Conservation (phyloP, 2,329 filamentous ascomycete species). For the Chaetomiaceae sp. region DNA sequence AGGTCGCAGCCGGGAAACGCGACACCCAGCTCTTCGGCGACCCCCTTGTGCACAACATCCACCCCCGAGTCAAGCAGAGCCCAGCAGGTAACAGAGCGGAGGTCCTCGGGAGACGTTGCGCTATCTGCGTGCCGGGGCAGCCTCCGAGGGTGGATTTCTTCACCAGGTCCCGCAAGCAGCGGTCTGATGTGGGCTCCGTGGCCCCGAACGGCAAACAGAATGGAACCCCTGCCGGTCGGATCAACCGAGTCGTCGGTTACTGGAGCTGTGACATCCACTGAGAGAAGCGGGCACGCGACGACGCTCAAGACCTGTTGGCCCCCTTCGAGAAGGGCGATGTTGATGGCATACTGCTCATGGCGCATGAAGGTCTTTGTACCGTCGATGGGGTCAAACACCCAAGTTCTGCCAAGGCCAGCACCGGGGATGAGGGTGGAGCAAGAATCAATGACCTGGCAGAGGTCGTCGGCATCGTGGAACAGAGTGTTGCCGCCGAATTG, state of each 20-base stretch:
- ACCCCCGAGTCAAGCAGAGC: constrained; percentile 44
- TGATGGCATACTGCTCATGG: constrained; percentile 53
- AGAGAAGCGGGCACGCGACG: constrained; percentile 41
- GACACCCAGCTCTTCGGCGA: constrained; percentile 40
- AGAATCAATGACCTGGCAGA: constrained; percentile 51
- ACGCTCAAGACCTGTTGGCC: constrained; percentile 46
- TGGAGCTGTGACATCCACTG: constrained; percentile 35
- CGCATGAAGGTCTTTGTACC: constrained; percentile 54
- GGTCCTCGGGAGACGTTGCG: constrained; percentile 20
- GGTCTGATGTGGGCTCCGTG: constrained; percentile 45
- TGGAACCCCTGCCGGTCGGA: constrained; percentile 38
- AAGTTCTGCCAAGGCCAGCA: constrained; percentile 36
- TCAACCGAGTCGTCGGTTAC: constrained; percentile 43
- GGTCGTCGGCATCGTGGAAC: constrained; percentile 33
- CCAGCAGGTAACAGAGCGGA: constrained; percentile 46
- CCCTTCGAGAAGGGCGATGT: constrained; percentile 48
- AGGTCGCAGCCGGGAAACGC: constrained; percentile 47
- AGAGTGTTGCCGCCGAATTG: background rate
- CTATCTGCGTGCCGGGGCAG: constrained; percentile 31
- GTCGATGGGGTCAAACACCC: constrained; percentile 59
- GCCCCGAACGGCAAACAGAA: constrained; percentile 46
- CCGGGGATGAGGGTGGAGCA: constrained; percentile 33
- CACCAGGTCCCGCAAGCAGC: constrained; percentile 28
- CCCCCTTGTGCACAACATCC: constrained; percentile 41
- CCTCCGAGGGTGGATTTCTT: constrained; percentile 26